Base-by-base conservation (phyloP, 108 stramenopile species). In the Fragilariopsis cylindrus region DNA sequence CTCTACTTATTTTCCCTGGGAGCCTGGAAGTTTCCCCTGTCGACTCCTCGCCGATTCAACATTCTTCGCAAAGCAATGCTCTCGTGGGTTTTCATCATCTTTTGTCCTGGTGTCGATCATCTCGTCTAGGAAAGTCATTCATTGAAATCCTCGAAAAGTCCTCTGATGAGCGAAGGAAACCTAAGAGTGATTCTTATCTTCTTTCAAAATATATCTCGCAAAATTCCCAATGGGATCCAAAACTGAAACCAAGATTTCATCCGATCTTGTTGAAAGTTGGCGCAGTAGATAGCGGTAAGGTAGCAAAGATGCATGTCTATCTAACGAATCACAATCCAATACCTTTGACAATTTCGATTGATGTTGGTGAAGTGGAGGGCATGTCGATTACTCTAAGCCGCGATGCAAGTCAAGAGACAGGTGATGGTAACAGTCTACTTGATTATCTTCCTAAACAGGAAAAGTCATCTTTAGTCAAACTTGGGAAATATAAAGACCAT, bases 291-390 rank as follows among this genome's bases (percentile, higher is more conserved):
- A 69, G 79, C 44, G 83, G 81, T 56, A 78, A 81, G 49, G 56
- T 82, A 7, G 75, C 80, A 44, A 74, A 74, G 8, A 66, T 76
- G 5, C 84, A 87, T 30, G 46, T 93, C 4, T 75, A 80, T 64
- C 66, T 93, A 45, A 88, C 86, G 39, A 93, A 93, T 64, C 76
- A 82, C 66, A 93, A 93, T 71, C 92, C 88, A 21, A 69, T 88
- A 21, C 85, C 90, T 43, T 65, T 90, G 12, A 68, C 76, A 12
- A 71, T 91, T n/a, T 78, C 76, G 11, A 82, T 86, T 12, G 82
- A 90, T 46, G 78, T 86, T 46, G 72, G 85, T 46, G 82, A 81
- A 54, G 80, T 91, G 15, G 90, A 88, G 64, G 81, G 87, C n/a
- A 86, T 91, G 87, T 56, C 66, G 30, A 75, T 93, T 15, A 58